Base-by-base conservation (phyloP, 495 filamentous ascomycete genomes). In the Polyplosphaeria fusca region DNA sequence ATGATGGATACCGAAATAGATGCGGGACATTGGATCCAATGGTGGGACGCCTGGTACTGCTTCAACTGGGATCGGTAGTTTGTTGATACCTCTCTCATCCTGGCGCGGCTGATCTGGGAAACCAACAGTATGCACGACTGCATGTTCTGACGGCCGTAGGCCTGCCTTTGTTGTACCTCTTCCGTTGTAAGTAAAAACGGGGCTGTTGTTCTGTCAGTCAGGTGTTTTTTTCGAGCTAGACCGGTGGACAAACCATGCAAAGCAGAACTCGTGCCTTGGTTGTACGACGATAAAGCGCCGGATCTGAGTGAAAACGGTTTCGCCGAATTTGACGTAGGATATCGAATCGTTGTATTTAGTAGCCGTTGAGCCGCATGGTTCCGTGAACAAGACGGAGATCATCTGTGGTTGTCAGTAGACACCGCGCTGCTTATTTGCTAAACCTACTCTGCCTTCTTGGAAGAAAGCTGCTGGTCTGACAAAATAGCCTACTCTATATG, bases 1-100 rank as follows among this genome's bases (percentile, higher is more conserved):
- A 26, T 47, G 43, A 26, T 47, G 43, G 18, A 47, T 47, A 4
- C 43, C 43, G 18, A 23, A 47, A 23, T 47, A 47, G 5, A 47
- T 22, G 11, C 43, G n/a, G 18, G 18, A 23, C 4, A 4, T 9
- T 47, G 5, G 12, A 11, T 26, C 18, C 43, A 47, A 18, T 9
- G 18, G n/a, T 5, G 43, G 43, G 5, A 23, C 23, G n/a, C 18
- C 14, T 23, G 14, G 9, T 22, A 18, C 43, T 4, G 18, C 4
- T 9, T 5, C 18, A 26, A 47, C 23, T 4, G n/a, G 4, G 43
- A 47, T 47, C 4, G 43, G 23, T 4, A 4, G 19, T 18, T 47
- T 47, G 11, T 22, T 11, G 9, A 47, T 23, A 9, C 43, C 43
- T 18, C 19, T 47, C 18, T 47, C 43, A 24, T 23, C 43, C 5